Evolutionary conservation across 2,329 filamentous ascomycete genomes (phyloP).

Genomic region (Botrytis fragariae): DNA sequence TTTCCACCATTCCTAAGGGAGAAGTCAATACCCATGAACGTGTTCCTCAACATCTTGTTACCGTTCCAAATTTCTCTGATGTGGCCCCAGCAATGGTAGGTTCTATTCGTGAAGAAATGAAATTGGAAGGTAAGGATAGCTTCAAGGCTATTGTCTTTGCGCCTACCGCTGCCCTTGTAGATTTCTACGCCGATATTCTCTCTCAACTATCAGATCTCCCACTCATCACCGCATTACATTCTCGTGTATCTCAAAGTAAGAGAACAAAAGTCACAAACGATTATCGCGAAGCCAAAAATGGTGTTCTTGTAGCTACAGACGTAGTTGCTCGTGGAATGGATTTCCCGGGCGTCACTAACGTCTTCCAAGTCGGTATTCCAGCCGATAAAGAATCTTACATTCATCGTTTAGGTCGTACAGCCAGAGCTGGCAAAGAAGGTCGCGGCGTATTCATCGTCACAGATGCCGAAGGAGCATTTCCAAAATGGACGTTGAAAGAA

Average conservation of each 20-base stretch:
- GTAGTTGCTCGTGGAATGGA: constrained; percentile 82
- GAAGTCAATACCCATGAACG: constrained; percentile 82
- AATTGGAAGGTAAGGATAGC: constrained; percentile 43
- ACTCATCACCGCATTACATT: constrained; percentile 60
- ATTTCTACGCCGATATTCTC: constrained; percentile 61
- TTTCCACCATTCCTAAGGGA: constrained; percentile 80
- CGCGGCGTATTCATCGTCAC: constrained; percentile 67
- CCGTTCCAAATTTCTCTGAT: constrained; percentile 69
- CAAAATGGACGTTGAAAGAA: constrained; percentile 50
- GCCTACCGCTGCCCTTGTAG: constrained; percentile 72
- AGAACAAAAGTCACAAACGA: constrained; percentile 68
- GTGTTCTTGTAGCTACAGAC: constrained; percentile 72
- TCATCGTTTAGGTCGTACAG: constrained; percentile 74
- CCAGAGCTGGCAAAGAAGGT: constrained; percentile 69
- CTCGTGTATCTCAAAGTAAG: constrained; percentile 66
- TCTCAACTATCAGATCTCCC: constrained; percentile 34
- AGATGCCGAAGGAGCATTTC: constrained; percentile 53
- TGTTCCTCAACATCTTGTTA: constrained; percentile 76
- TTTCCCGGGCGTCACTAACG: constrained; percentile 76
- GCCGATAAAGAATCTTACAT: constrained; percentile 69
- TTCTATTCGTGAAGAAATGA: constrained; percentile 61
- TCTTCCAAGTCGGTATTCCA: constrained; percentile 69
- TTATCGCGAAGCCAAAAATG: constrained; percentile 66
- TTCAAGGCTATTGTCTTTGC: constrained; percentile 98
- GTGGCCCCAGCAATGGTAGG: constrained; percentile 74